Conservation (phyloP, 768 basidiomycete genomes). For the Infundibulicybe gibba region DNA sequence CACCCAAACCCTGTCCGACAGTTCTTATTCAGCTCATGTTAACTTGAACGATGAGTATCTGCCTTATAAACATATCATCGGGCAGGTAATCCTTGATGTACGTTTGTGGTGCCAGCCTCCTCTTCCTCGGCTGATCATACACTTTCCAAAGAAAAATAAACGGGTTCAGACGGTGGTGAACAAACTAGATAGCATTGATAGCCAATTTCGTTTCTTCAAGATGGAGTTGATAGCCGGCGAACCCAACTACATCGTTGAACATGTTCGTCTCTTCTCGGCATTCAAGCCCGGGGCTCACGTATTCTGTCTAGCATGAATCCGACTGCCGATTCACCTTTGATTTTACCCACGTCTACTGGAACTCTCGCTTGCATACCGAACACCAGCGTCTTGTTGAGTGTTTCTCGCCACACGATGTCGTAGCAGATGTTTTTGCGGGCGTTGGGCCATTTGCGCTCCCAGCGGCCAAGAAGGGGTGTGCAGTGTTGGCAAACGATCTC, state of each 20-base stretch:
- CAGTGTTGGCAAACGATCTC: slow-evolving; percentile 89
- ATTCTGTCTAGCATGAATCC: slow-evolving; percentile 63
- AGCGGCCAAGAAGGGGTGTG: slow-evolving; percentile 87
- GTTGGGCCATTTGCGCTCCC: slow-evolving; percentile 97
- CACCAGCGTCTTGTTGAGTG: slow-evolving; percentile 79
- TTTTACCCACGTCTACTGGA: slow-evolving; percentile 97
- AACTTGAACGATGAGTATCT: slow-evolving; percentile 90
- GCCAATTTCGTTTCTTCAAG: slow-evolving; percentile 85
- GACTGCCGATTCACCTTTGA: slow-evolving; percentile 90
- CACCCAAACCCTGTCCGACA: background rate
- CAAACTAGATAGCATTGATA: slow-evolving; percentile 85
- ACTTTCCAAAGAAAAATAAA: slow-evolving; percentile 72
- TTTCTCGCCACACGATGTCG: slow-evolving; percentile 72
- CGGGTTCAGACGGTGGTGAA: slow-evolving; percentile 87
- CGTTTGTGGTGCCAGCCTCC: slow-evolving; percentile 24
- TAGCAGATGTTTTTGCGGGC: slow-evolving; percentile 95
- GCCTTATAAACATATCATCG: slow-evolving; percentile 88
- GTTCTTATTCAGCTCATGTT: slow-evolving; percentile 63
- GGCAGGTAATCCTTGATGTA: slow-evolving; percentile 89
- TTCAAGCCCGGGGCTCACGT: background rate
- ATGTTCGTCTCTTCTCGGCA: slow-evolving; percentile 40
- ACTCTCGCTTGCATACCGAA: slow-evolving; percentile 90
- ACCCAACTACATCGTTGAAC: slow-evolving; percentile 79
- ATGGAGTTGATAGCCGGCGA: slow-evolving; percentile 98
- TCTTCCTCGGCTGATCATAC: slow-evolving; percentile 1